These are phyloP conservation scores for Obelidium mucronatum DNA, from an alignment of 192 early-diverging fungal species.

Conservation along the genomic window DNA sequence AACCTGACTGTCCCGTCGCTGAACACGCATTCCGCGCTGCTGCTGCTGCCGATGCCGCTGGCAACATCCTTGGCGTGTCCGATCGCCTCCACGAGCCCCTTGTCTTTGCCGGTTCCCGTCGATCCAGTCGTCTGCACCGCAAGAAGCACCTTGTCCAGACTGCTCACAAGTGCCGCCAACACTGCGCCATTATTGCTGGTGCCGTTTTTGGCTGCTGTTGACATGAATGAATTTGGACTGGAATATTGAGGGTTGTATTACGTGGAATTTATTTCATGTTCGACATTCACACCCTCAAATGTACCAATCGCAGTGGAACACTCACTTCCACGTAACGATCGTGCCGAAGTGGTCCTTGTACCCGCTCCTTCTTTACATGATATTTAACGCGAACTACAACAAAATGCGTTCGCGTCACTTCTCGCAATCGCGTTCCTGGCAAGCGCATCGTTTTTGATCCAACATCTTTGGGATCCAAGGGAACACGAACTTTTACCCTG, in stretches of 20 bases:
- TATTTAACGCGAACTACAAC: conserved; percentile 15
- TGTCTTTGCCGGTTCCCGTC: background rate
- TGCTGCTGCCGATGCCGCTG: background rate
- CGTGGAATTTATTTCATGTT: too few relatives aligned
- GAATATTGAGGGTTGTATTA: too few relatives aligned
- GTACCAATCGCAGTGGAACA: conserved; percentile 8
- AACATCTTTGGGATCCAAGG: conserved; percentile 4
- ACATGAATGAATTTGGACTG: too few relatives aligned
- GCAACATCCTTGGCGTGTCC: background rate
- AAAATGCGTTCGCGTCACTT: conserved; percentile 19
- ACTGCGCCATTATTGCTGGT: background rate
- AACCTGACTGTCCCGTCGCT: background rate
- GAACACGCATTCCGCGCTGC: background rate
- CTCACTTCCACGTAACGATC: conserved; percentile 27
- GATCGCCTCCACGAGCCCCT: background rate
- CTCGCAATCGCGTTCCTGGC: conserved; percentile 14
- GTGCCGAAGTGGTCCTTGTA: background rate
- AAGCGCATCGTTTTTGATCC: background rate
- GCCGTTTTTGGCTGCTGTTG: too few relatives aligned
- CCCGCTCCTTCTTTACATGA: conserved; percentile 16
- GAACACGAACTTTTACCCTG: background rate
- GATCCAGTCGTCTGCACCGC: background rate
- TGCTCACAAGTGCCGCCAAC: background rate
- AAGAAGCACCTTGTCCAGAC: background rate
- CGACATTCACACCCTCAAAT: background rate